Evolutionary conservation across 2,329 filamentous ascomycete species (phyloP).

Genomic region (Scedosporium apiospermum): DNA sequence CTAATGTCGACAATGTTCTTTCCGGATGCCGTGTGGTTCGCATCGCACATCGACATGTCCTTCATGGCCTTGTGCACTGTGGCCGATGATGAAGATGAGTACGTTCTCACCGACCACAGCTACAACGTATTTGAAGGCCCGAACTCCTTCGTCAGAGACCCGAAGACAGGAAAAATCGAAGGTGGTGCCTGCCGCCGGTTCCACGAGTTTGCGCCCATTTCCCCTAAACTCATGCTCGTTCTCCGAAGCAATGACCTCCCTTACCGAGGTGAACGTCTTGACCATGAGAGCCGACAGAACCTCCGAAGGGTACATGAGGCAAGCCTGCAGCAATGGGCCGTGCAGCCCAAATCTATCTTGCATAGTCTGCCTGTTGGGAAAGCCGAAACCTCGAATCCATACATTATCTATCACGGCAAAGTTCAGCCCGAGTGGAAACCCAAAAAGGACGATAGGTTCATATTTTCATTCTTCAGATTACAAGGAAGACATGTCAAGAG

Average conservation of each 20-base stretch:
- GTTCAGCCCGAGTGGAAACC: slow-evolving; percentile 9
- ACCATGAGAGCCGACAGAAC: slow-evolving; percentile 5
- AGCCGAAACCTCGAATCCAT: slow-evolving; percentile 15
- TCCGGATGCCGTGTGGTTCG: slow-evolving; percentile 16
- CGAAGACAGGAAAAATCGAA: slow-evolving; percentile 9
- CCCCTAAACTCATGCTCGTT: slow-evolving; percentile 18
- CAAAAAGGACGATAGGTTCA: slow-evolving; percentile 14
- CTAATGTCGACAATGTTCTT: slow-evolving; percentile 14
- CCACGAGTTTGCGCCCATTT: slow-evolving; percentile 20
- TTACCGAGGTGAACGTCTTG: slow-evolving; percentile 13
- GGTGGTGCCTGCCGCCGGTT: slow-evolving; percentile 8
- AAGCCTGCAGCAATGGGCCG: background rate
- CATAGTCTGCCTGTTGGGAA: slow-evolving; percentile 16
- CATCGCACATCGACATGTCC: slow-evolving; percentile 12
- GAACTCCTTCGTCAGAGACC: slow-evolving; percentile 9
- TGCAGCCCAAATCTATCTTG: slow-evolving; percentile 3
- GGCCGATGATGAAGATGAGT: slow-evolving; percentile 12
- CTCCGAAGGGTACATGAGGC: slow-evolving; percentile 3
- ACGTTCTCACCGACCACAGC: slow-evolving; percentile 14
- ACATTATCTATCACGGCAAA: slow-evolving; percentile 11
- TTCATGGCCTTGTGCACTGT: slow-evolving; percentile 21
- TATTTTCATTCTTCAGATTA: slow-evolving; percentile 17
- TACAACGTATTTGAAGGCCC: slow-evolving; percentile 19
- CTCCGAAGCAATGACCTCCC: slow-evolving; percentile 14
- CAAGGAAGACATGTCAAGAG: slow-evolving; percentile 15